Conservation (phyloP, 2,329 filamentous ascomycete genomes). For the Talaromyces verruculosus region DNA sequence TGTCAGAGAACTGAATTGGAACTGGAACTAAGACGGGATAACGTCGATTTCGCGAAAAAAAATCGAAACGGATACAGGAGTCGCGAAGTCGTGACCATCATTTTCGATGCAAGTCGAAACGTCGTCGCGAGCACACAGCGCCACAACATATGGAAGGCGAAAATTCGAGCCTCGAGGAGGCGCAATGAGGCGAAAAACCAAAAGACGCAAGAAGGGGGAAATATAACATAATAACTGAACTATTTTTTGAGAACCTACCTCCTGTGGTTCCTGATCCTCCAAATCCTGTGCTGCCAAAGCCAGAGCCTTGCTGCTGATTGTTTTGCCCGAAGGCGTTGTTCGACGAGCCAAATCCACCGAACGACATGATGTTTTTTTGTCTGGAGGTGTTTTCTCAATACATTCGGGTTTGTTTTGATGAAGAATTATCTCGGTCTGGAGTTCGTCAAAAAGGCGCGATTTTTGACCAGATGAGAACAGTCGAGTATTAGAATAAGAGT, state of each 20-base stretch:
- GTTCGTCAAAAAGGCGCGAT: neutral
- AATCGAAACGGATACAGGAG: slow-evolving; percentile 32
- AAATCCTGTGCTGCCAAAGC: slow-evolving; percentile 41
- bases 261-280: slow-evolving; percentile 33
- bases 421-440: neutral
- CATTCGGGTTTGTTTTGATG: slow-evolving; percentile 27
- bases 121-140: slow-evolving; percentile 33
- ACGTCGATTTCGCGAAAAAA: slow-evolving; percentile 32
- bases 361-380: slow-evolving; percentile 38
- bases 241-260: slow-evolving; percentile 35
- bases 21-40: slow-evolving; percentile 24
- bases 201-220: neutral
- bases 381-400: slow-evolving; percentile 29
- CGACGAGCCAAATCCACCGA: slow-evolving; percentile 46
- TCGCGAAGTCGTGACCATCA: slow-evolving; percentile 9
- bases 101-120: slow-evolving; percentile 8
- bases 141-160: slow-evolving; percentile 22
- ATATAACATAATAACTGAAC: neutral
- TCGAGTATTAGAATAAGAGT: slow-evolving; percentile 1
- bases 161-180: slow-evolving; percentile 2
- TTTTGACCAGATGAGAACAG: neutral
- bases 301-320: slow-evolving; percentile 49
- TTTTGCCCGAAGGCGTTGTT: slow-evolving; percentile 58
- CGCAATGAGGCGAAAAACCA: slow-evolving; percentile 3
- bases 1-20: slow-evolving; percentile 41